These are phyloP conservation scores for Xerocomus nothofagi DNA, from an alignment of 1,284 basidiomycete genomes.

Conservation along the genomic window DNA sequence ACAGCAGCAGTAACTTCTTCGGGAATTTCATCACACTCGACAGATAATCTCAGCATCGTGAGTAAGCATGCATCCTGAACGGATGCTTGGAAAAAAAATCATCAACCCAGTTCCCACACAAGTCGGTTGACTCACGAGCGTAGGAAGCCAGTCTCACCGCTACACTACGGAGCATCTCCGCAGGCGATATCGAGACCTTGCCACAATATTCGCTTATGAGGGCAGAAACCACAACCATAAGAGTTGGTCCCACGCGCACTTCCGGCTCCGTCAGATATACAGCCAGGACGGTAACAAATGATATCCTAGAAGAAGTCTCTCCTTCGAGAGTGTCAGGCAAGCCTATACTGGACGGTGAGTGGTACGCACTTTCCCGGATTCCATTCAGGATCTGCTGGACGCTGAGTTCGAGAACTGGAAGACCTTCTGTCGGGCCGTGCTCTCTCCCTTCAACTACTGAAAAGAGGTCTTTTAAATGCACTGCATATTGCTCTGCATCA, in stretches of 20 bases:
- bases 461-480: constrained; percentile 48
- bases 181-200: constrained; percentile 50
- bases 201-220: constrained; percentile 61
- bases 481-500: constrained; percentile 62
- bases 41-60: constrained; percentile 63
- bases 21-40: constrained; percentile 56
- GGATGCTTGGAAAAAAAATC: constrained; percentile 43
- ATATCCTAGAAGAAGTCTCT: constrained; percentile 43
- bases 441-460: constrained; percentile 40
- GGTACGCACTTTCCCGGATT: constrained; percentile 48
- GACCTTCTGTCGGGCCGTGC: constrained; percentile 29
- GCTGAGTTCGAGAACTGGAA: constrained; percentile 50
- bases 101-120: constrained; percentile 1
- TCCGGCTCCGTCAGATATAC: constrained; percentile 47
- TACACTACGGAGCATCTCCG: constrained; percentile 52
- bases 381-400: constrained; percentile 54
- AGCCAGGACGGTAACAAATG: constrained; percentile 51
- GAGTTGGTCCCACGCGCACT: constrained; percentile 51
- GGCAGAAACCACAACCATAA: constrained; percentile 63
- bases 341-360: background rate
- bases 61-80: constrained; percentile 71
- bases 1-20: constrained; percentile 44
- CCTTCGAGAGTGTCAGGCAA: constrained; percentile 37
- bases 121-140: constrained; percentile 43
- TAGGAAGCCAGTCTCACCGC: constrained; percentile 45